Evolutionary conservation across 2,329 filamentous ascomycete species (phyloP).

Genomic region (Bipolaris gigantea): DNA sequence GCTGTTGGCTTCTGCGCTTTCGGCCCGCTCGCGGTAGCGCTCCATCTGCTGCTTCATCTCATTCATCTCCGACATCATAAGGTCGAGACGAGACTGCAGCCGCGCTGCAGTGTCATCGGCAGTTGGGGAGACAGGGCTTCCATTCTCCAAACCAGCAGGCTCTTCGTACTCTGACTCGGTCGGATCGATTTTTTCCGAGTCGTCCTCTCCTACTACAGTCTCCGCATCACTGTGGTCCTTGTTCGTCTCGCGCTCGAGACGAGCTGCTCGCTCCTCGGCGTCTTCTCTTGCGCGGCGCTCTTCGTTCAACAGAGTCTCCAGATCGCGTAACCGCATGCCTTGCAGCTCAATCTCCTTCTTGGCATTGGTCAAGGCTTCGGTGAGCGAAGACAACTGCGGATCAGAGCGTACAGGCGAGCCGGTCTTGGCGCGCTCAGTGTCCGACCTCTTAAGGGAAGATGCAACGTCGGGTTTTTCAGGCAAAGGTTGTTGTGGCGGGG

Average conservation of each 20-base stretch:
- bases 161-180: slow-evolving; percentile 20
- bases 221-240: slow-evolving; percentile 43
- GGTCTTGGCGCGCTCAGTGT: slow-evolving; percentile 72
- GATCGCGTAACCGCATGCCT: slow-evolving; percentile 72
- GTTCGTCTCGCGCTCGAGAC: slow-evolving; percentile 64
- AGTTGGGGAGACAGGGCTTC: slow-evolving; percentile 22
- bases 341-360: slow-evolving; percentile 89
- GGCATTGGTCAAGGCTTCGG: slow-evolving; percentile 79
- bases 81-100: slow-evolving; percentile 72
- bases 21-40: slow-evolving; percentile 73
- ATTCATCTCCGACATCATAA: slow-evolving; percentile 77
- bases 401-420: slow-evolving; percentile 64
- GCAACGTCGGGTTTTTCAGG: slow-evolving; percentile 85
- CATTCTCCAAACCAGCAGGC: slow-evolving; percentile 21
- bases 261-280: slow-evolving; percentile 79
- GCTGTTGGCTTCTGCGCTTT: slow-evolving; percentile 78
- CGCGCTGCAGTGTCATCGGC: slow-evolving; percentile 49
- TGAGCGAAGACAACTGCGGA: slow-evolving; percentile 79
- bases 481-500: slow-evolving; percentile 87
- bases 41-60: slow-evolving; percentile 81
- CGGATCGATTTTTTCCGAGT: slow-evolving; percentile 17
- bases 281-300: slow-evolving; percentile 80
- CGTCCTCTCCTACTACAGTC: slow-evolving; percentile 22
- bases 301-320: slow-evolving; percentile 76
- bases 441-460: slow-evolving; percentile 69